These are phyloP conservation scores for Apophysomyces sp. DNA, from an alignment of 371 early-diverging fungal species.

Conservation along the genomic window DNA sequence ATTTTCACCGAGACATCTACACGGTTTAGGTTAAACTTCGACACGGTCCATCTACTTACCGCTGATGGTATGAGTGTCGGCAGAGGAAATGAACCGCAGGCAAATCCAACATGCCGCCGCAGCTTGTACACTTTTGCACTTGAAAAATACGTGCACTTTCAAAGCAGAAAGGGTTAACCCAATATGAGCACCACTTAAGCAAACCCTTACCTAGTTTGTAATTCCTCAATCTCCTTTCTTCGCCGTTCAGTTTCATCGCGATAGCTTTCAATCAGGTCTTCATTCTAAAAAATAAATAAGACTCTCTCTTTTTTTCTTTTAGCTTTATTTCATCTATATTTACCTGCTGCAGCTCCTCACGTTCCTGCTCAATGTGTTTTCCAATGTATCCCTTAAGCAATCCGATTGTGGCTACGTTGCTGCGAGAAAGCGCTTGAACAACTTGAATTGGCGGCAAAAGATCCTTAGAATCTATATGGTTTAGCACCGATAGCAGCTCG, in stretches of 20 bases:
- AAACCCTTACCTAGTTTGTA: slow-evolving; percentile 61
- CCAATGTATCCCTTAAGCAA: slow-evolving; percentile 82
- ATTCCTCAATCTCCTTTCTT: slow-evolving; percentile 77
- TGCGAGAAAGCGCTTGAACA: slow-evolving; percentile 79
- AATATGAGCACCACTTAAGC: not conserved
- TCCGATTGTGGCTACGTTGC: slow-evolving; percentile 83
- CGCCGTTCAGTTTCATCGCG: slow-evolving; percentile 77
- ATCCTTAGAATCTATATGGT: slow-evolving; percentile 81
- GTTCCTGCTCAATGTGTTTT: slow-evolving; percentile 72
- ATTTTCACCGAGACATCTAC: slow-evolving; percentile 68
- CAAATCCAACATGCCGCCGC: slow-evolving; percentile 81
- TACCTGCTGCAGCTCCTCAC: slow-evolving; percentile 64
- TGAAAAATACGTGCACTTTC: slow-evolving; percentile 84
- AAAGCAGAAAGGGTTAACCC: slow-evolving; percentile 1
- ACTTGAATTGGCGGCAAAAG: slow-evolving; percentile 88
- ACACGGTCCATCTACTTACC: slow-evolving; percentile 41
- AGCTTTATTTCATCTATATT: slow-evolving; percentile 3
- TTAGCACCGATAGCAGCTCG: slow-evolving; percentile 71
- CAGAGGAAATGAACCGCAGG: slow-evolving; percentile 93
- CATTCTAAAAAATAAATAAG: slow-evolving; percentile 33
- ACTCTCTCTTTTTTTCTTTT: no score
- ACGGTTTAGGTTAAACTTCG: not conserved
- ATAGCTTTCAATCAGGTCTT: slow-evolving; percentile 69
- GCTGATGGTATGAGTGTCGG: slow-evolving; percentile 89
- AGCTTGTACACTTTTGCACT: slow-evolving; percentile 82